Conservation (phyloP, 2,329 filamentous ascomycete species). For the Hortaea werneckii region DNA sequence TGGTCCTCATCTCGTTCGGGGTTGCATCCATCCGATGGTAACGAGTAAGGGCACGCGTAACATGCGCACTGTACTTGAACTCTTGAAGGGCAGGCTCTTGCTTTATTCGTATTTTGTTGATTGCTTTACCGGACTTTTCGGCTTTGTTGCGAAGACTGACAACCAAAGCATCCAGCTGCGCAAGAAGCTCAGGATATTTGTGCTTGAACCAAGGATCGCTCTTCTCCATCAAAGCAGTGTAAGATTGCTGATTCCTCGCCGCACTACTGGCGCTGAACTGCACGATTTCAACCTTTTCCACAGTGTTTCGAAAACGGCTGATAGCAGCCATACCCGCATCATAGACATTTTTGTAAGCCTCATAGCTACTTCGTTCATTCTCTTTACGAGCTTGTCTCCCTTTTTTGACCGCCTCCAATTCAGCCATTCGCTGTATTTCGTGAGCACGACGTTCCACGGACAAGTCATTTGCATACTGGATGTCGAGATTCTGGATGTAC, state of each 20-base stretch:
- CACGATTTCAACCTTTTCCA: background rate
- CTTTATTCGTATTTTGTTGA: background rate
- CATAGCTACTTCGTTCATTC: background rate
- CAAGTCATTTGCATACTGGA: background rate
- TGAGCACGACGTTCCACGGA: background rate
- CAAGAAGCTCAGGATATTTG: slow-evolving; percentile 1
- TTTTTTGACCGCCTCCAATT: background rate
- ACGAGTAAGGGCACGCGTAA: background rate
- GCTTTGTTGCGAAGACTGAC: background rate
- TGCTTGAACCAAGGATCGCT: slow-evolving; percentile 1
- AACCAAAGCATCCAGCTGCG: background rate
- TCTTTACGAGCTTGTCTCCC: background rate
- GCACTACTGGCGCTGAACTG: background rate
- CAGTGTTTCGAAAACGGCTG: background rate
- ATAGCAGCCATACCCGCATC: background rate
- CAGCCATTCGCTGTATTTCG: background rate
- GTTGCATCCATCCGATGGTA: background rate
- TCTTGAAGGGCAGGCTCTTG: background rate
- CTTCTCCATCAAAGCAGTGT: background rate
- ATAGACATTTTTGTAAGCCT: slow-evolving; percentile 1
- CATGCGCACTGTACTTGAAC: background rate
- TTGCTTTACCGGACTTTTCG: background rate
- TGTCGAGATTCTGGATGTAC: background rate
- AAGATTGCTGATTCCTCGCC: background rate
- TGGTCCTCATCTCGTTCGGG: background rate